Evolutionary conservation across 2,329 filamentous ascomycete species (phyloP).

Genomic region (Fusarium nisikadoi): DNA sequence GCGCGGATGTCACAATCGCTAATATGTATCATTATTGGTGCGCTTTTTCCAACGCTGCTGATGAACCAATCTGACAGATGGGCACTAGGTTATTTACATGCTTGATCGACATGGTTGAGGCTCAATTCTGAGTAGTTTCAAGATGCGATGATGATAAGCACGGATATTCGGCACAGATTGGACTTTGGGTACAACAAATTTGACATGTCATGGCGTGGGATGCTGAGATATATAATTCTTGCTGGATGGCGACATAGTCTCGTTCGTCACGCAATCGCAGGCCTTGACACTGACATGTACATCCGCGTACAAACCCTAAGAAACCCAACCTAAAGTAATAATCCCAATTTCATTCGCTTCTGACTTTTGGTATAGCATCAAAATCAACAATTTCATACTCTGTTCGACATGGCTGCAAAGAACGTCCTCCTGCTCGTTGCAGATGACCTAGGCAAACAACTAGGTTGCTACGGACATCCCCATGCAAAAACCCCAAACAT

Average conservation of each 20-base stretch:
- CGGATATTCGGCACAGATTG: background rate
- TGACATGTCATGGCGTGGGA: background rate
- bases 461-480: background rate
- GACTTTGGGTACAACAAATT: background rate
- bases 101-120: background rate
- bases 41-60: background rate
- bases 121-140: background rate
- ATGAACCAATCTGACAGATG: background rate
- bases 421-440: background rate
- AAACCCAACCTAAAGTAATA: no score
- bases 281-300: background rate
- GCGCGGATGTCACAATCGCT: background rate
- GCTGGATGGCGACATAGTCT: background rate
- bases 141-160: background rate
- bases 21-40: background rate
- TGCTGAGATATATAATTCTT: background rate
- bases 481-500: background rate
- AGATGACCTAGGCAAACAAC: background rate
- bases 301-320: background rate
- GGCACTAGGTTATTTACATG: background rate
- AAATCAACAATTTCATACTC: background rate
- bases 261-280: background rate
- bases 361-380: fast-evolving
- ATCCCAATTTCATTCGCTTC: background rate
- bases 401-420: background rate